These are phyloP conservation scores for Pyrenochaeta sp. DNA, from an alignment of 2,329 filamentous ascomycete species.

Conservation along the genomic window DNA sequence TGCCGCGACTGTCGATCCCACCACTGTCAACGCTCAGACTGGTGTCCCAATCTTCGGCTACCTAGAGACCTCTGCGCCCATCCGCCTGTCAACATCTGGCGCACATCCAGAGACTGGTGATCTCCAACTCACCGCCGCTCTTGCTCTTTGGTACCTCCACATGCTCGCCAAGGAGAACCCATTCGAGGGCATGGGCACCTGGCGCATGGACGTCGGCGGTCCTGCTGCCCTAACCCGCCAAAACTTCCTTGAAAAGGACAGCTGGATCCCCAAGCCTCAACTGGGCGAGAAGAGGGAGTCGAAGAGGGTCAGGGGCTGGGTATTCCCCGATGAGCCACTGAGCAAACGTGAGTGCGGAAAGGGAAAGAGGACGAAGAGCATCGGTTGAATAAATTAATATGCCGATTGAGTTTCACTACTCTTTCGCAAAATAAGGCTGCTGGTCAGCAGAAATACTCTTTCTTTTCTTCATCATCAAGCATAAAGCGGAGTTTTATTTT, in stretches of 20 bases:
- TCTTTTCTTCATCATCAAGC: not conserved
- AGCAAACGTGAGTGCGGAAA: constrained; percentile 70
- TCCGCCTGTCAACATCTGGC: constrained; percentile 59
- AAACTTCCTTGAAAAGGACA: constrained; percentile 74
- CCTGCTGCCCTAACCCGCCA: constrained; percentile 76
- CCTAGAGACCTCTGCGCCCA: constrained; percentile 74
- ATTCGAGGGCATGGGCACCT: constrained; percentile 67
- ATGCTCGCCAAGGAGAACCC: constrained; percentile 72
- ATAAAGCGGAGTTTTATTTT: too few species aligned
- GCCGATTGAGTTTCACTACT: not conserved
- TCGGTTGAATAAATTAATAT: constrained; percentile 11
- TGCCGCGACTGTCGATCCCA: constrained; percentile 40
- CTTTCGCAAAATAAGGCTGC: not conserved
- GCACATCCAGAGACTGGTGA: constrained; percentile 47
- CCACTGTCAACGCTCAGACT: constrained; percentile 56
- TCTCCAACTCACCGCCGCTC: constrained; percentile 70
- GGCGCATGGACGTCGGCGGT: constrained; percentile 76
- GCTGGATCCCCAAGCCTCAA: constrained; percentile 78
- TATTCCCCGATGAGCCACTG: constrained; percentile 76
- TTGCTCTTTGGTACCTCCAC: constrained; percentile 81
- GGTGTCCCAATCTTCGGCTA: constrained; percentile 83
- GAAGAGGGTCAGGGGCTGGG: constrained; percentile 77
- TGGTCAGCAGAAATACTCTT: not conserved
- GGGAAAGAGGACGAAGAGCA: constrained; percentile 40
- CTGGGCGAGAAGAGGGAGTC: constrained; percentile 78